A percentile compares a stretch with the other conserved stretches of the same genome.
Evolutionary conservation across 768 basidiomycete genomes (phyloP).

Genomic region (Mycena indigotica): DNA sequence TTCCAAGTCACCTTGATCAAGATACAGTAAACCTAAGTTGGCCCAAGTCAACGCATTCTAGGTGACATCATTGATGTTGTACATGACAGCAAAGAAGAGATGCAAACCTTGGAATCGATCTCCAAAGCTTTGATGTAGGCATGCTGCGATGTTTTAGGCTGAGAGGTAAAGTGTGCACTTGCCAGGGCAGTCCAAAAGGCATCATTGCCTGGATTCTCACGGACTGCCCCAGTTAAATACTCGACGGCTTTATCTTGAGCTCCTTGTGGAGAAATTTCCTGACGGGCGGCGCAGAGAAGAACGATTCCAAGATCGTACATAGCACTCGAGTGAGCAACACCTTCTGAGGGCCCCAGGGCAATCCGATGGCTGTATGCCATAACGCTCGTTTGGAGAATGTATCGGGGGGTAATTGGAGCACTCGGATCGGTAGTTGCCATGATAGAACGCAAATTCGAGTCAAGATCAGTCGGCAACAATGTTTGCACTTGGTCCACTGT

Average conservation of each 20-base stretch:
- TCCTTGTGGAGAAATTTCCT: slow-evolving; percentile 29
- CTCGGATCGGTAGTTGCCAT: slow-evolving; percentile 35
- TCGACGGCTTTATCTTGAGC: slow-evolving; percentile 47
- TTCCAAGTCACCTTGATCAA: slow-evolving; percentile 75
- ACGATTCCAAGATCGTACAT: slow-evolving; percentile 76
- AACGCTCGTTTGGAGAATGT: slow-evolving; percentile 54
- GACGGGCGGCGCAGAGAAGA: slow-evolving; percentile 51
- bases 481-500: slow-evolving; percentile 37
- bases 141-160: slow-evolving; percentile 83
- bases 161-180: slow-evolving; percentile 63
- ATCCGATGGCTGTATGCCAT: slow-evolving; percentile 64
- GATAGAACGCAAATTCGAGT: slow-evolving; percentile 41
- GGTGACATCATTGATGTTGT: slow-evolving; percentile 1
- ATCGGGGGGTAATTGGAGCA: slow-evolving; percentile 31
- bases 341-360: slow-evolving; percentile 56
- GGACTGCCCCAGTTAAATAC: slow-evolving; percentile 71
- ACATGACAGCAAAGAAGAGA: neutral
- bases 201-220: slow-evolving; percentile 70
- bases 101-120: slow-evolving; percentile 72
- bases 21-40: slow-evolving; percentile 85
- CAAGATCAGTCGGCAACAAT: slow-evolving; percentile 39
- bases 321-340: slow-evolving; percentile 53
- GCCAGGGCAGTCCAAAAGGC: slow-evolving; percentile 85
- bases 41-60: slow-evolving; percentile 82
- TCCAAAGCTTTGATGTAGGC: slow-evolving; percentile 90